Evolutionary conservation across 2,329 filamentous ascomycete genomes (phyloP), one percentile per base, ranked within the genome.

Genomic region (Fusarium kyushuense): DNA sequence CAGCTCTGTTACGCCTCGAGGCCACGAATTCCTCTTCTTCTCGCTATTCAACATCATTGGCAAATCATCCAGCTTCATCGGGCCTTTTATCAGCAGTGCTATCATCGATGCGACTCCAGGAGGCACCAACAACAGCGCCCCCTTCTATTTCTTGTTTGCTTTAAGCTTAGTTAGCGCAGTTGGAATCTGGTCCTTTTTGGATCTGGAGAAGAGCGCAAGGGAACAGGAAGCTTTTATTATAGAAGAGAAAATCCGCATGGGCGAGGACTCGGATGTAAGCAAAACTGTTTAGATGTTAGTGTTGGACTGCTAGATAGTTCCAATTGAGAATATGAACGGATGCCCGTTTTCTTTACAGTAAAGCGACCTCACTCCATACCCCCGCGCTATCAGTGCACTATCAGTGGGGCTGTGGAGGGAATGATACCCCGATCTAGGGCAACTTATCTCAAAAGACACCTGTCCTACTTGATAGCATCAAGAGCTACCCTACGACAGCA

Each of bases 11-110:
- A 90, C 89, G 0, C 89, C 89, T 0, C 82, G 87, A 8, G 89
- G 89, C 36, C 88, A 90, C 71, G 90, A 91, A 68, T 91, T 90
- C 70, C 79, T 92, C 13, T 92, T 92, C 81, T 92, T 92, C 82
- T 86, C 83, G 46, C 77, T 92, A 2, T 91, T 91, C 77, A 88
- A 85, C 64, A 90, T 91, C 70, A 85, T 91, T 29, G 89, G 89
- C 43, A 92, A 92, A 77, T 89, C 89, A 0, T 88, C 85, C 10
- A 87, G 85, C 1, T 91, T 91, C 69, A 90, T 92, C 56, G 89
- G 89, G 0, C 90, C 89, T 0, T 79, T 92, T 27, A 88, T 92
- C n/a, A 88, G 85, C 58, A 87, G 84, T 65, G 89, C 89, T 8
- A 92, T 92, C 59, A 90, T 92, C 57, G 89, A 91, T 73, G 86